phyloP scores from a whole-genome alignment of 345 rosid species.

The Hibiscus syriacus region DNA sequence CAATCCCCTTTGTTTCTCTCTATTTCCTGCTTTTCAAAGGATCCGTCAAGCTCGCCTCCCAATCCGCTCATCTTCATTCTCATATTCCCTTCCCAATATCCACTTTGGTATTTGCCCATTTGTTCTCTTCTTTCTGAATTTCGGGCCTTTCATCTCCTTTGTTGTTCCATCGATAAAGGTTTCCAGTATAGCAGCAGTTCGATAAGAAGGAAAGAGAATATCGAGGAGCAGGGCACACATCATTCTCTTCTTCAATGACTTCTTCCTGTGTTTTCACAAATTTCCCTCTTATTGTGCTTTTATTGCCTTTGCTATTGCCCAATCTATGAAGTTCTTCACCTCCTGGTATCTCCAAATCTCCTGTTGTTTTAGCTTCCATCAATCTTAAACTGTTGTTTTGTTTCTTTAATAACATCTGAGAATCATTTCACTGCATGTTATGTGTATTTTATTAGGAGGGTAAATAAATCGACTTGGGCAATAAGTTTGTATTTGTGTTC shows the following conservation, averaged over 20 bases:
- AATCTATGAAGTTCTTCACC: conserved; percentile 57
- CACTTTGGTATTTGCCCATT: neutral
- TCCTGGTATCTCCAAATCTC: conserved; percentile 37
- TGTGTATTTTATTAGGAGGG: neutral
- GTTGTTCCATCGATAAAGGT: neutral
- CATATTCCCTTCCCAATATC: neutral
- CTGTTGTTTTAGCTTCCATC: neutral
- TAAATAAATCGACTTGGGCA: no score
- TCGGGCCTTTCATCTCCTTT: neutral
- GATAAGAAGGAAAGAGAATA: neutral
- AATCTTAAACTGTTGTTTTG: conserved; percentile 6
- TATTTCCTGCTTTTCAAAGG: no score
- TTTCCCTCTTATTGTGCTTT: conserved; percentile 63
- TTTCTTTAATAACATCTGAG: neutral
- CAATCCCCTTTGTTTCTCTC: neutral
- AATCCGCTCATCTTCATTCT: conserved; percentile 10
- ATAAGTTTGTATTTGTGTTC: no score
- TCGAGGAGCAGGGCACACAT: no score
- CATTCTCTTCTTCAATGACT: conserved; percentile 29
- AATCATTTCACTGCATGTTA: neutral
- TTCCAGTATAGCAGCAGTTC: neutral
- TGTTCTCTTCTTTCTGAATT: neutral
- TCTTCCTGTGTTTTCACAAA: conserved; percentile 36
- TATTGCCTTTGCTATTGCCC: conserved; percentile 54
- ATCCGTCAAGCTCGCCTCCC: conserved; percentile 9